Evolutionary conservation across 176 grass and related monocot genomes (phyloP), one percentile per base, ranked within the genome.

Genomic region (Neostapfia colusana): DNA sequence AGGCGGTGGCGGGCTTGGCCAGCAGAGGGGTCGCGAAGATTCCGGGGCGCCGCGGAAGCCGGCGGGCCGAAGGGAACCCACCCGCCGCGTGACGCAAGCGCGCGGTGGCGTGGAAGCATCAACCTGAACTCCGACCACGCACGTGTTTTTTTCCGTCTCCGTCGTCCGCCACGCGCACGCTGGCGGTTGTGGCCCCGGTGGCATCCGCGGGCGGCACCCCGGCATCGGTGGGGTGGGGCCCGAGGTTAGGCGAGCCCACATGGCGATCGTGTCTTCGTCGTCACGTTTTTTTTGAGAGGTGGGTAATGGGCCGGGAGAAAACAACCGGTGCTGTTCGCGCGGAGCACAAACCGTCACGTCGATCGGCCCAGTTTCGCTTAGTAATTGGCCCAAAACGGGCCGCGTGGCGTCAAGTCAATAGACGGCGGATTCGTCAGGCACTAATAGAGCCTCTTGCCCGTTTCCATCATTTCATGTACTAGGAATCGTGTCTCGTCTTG

Each of bases 11-110:
- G 25, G 70, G 1, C 39, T 23, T 20, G 34, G 70, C 5, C 16
- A 12, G 45, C 16, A 12, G 45, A 38, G 0, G n/a, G 5, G 72
- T 65, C 65, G 0, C 14, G 73, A 87, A 77, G 61, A 76, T 65
- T 87, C 79, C 56, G 18, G 78, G 56, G 9, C 25, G 53, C 64
- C 60, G 72, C 1, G 56, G 78, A 82, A 65, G 65, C 6, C 34
- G 37, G 48, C 28, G 58, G 31, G 39, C 24, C 21, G 28, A 16
- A 20, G 14, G 14, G 79, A 57, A 27, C 51, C 42, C 17, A 28
- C 64, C 56, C 20, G 4, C n/a, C 31, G 8, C 56, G 44, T 31
- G 16, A 15, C 43, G 13, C 7, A 20, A 17, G 20, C 12, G 4
- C 54, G 76, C 36, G 15, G 40, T 79, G 27, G 26, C 75, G 75